These are phyloP conservation scores for Hericium erinaceus DNA, from an alignment of 768 basidiomycete genomes.

Conservation along the genomic window DNA sequence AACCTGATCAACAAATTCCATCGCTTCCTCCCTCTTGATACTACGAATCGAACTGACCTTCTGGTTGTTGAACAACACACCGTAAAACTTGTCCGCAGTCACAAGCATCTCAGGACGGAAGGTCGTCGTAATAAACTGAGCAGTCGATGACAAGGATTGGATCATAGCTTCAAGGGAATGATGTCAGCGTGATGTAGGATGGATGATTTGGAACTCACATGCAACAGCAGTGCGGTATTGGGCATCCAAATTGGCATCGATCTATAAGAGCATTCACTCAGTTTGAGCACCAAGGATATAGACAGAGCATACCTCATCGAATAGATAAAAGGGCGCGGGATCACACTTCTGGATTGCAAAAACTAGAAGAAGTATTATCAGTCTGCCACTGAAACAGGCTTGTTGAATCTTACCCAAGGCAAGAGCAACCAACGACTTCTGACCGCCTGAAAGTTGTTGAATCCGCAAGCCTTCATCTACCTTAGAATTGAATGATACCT, in stretches of 20 bases:
- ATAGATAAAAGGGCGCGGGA: slow-evolving; percentile 98
- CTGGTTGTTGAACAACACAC: slow-evolving; percentile 92
- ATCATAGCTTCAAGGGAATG: slow-evolving; percentile 68
- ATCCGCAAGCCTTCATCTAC: slow-evolving; percentile 94
- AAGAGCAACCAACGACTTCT: slow-evolving; percentile 93
- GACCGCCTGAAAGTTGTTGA: slow-evolving; percentile 94
- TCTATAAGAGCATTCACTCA: slow-evolving; percentile 31
- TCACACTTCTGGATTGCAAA: slow-evolving; percentile 99
- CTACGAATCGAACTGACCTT: slow-evolving; percentile 85
- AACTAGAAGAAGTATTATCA: slow-evolving; percentile 36
- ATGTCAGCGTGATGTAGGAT: background rate
- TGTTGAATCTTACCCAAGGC: slow-evolving; percentile 56
- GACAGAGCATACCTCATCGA: slow-evolving; percentile 67
- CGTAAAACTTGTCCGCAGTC: slow-evolving; percentile 94
- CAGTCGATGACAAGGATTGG: slow-evolving; percentile 74
- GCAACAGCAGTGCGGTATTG: slow-evolving; percentile 97
- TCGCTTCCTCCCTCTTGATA: slow-evolving; percentile 85
- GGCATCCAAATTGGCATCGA: slow-evolving; percentile 95
- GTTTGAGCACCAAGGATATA: background rate
- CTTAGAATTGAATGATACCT: slow-evolving; percentile 99
- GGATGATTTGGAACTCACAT: slow-evolving; percentile 39
- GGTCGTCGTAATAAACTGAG: slow-evolving; percentile 97
- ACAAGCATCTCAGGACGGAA: slow-evolving; percentile 97
- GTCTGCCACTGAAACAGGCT: background rate
- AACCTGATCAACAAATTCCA: slow-evolving; percentile 90